Base-by-base conservation (phyloP, 139 green algal species). In the Yamagishiella unicocca region DNA sequence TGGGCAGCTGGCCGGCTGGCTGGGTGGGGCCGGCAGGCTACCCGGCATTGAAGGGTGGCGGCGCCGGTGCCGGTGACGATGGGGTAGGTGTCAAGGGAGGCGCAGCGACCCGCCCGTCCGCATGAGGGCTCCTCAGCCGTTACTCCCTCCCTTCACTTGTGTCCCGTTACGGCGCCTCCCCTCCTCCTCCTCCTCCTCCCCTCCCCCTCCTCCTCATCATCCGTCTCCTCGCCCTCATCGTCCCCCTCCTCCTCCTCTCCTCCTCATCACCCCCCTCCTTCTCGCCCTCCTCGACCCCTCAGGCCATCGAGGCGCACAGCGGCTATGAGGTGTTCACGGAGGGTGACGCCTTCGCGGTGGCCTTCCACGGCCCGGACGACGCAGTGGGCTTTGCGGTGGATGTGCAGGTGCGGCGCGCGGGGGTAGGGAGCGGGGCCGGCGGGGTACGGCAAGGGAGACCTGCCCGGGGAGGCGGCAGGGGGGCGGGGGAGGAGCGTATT, bases 291-390 rank as follows among this genome's bases (percentile, higher is more conserved):
- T 24, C 45, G 29, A 19, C 43, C 5, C 54, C 8, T 4, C 61
- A 85, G 79, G 62, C 33, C 62, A 75, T 85, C 42, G 79, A 42
- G 42, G 4, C 0, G 14, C 27, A 76, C 61, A 25, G 79, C 61
- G 79, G 79, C 79, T 85, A 74, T 42, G 79, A 85, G 79, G 40
- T 64, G 29, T 77, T 85, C 61, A 85, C 79, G n/a, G 86, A 90
- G 67, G 90, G 90, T 0, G 90, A 93, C 77, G 76, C 84, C 58
- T 93, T 93, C 77, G 74, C 88, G n/a, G 46, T 93, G 35, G 92
- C 90, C 35, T 95, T 95, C 72, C 89, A 91, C 73, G 64, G 45
- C n/a, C 86, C 89, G 4, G 64, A 71, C 8, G 89, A 92, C 58
- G 92, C 89, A 3, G 12, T 93, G 38, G 40, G n/a, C 1, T 95